Evolutionary conservation across 345 rosid genomes (phyloP).

Genomic region (Nephelium lappaceum): DNA sequence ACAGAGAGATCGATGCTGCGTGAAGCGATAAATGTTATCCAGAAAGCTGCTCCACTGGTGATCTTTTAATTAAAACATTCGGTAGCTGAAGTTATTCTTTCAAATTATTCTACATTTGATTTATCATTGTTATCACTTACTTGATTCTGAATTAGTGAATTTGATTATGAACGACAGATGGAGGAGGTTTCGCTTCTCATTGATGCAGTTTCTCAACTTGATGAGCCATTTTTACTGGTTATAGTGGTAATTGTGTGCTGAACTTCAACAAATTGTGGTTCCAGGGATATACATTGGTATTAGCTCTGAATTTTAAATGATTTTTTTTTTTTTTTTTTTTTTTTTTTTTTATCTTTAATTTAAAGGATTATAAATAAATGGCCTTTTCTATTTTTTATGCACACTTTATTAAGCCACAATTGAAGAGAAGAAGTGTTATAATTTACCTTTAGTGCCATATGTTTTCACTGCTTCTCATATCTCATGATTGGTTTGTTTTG

Average conservation of each 20-base stretch:
- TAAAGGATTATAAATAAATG: conserved; percentile 32
- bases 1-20: conserved; percentile 64
- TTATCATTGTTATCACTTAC: conserved; percentile 21
- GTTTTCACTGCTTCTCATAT: background rate
- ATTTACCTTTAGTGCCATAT: conserved; percentile 3
- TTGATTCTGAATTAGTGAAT: conserved; percentile 39
- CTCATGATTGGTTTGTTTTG: background rate
- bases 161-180: conserved; percentile 62
- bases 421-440: conserved; percentile 15
- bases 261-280: conserved; percentile 97
- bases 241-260: conserved; percentile 99
- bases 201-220: conserved; percentile 86
- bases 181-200: conserved; percentile 91
- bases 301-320: conserved; percentile 78
- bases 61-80: conserved; percentile 53
- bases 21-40: conserved; percentile 65
- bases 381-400: conserved; percentile 7
- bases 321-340: conserved; percentile 20
- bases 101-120: conserved; percentile 27
- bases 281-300: conserved; percentile 92
- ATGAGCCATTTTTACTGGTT: conserved; percentile 95
- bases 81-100: conserved; percentile 50
- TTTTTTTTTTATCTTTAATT: conserved; percentile 29
- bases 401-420: conserved; percentile 19
- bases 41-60: conserved; percentile 95